Conservation (phyloP, 2,329 filamentous ascomycete species). For the Arthrobotrys musiformis region DNA sequence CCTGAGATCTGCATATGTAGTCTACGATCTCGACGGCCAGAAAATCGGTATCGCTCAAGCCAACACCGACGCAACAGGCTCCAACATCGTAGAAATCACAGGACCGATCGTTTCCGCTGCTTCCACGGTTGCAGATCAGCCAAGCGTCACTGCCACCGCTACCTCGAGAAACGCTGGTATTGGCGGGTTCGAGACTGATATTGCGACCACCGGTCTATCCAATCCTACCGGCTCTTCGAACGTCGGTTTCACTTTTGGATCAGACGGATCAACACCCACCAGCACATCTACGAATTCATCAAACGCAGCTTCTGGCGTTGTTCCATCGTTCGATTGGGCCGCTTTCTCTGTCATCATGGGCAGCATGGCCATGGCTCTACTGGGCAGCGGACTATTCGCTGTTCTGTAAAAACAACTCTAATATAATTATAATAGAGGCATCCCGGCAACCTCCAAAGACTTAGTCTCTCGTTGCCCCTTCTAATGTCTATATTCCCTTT, state of each 20-base stretch:
- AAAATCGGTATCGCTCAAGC: slow-evolving; percentile 45
- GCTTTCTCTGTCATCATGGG: slow-evolving; percentile 37
- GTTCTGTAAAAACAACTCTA: slow-evolving; percentile 13
- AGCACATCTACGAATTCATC: slow-evolving; percentile 2
- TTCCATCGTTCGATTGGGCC: slow-evolving; percentile 38
- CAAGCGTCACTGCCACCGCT: slow-evolving; percentile 29
- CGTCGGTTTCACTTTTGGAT: slow-evolving; percentile 27
- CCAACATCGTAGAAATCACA: slow-evolving; percentile 43
- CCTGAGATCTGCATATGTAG: slow-evolving; percentile 77
- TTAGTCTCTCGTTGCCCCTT: neutral
- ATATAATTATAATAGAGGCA: neutral
- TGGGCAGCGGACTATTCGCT: slow-evolving; percentile 30
- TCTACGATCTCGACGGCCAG: slow-evolving; percentile 72
- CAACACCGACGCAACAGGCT: slow-evolving; percentile 21
- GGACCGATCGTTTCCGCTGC: slow-evolving; percentile 39
- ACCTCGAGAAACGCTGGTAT: slow-evolving; percentile 43
- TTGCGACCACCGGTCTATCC: slow-evolving; percentile 27
- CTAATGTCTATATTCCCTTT: slow-evolving; percentile 26
- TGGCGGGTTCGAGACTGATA: slow-evolving; percentile 32
- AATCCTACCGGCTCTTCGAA: slow-evolving; percentile 4
- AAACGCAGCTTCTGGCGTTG: slow-evolving; percentile 20
- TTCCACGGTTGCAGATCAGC: slow-evolving; percentile 22
- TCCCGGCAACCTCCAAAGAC: no score
- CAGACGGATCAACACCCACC: slow-evolving; percentile 8
- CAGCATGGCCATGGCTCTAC: slow-evolving; percentile 32